Base-by-base conservation (phyloP, 2,329 filamentous ascomycete genomes). In the Aspergillus versicolor region DNA sequence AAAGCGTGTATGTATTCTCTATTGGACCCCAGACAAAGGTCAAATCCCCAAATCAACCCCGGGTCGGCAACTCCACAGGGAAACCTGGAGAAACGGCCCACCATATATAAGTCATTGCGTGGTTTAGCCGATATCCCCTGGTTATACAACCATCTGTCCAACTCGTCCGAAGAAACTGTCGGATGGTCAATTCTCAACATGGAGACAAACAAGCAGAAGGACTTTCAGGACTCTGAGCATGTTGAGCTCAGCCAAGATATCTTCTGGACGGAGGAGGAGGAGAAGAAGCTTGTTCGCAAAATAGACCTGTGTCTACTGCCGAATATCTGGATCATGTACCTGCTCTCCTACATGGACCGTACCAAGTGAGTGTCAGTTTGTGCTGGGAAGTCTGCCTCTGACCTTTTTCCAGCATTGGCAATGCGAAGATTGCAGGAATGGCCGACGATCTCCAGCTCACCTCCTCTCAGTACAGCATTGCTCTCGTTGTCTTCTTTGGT, bases 301-400 rank as follows among this genome's bases (percentile, higher is more conserved):
- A 37, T 55, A 4, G 52, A 55, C 27, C n/a, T 47, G 8, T 37
- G 34, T 12, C 22, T 55, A 7, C 13, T 55, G 45, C 52, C 52
- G 2, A 49, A 34, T 30, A 49, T 55, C 21, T 49, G 45, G 45
- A 24, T 55, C 17, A 55, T 55, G 52, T 49, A 43, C 30, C 15
- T 49, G 22, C 30, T 55, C 6, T 42, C 45, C 11, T 55, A 55
- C n/a, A 32, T 55, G n/a, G 52, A 55, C 13, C 37, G 52, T 13
- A 55, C 37, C 5, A 55, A 55, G 27, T 30, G 27, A 30, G 27
- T 30, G 27, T 9, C 17, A 19, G 17, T 19, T 19, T 19, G 17
- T 19, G 17, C 17, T 19, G 17, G 17, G 17, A 19, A 19, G 17
- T 4, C 9, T 11, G 27, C 27, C 9, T 30, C 27, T 30, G 27